phyloP scores from a whole-genome alignment of 2,329 filamentous ascomycete genomes.

The Pseudocercospora fuligena region DNA sequence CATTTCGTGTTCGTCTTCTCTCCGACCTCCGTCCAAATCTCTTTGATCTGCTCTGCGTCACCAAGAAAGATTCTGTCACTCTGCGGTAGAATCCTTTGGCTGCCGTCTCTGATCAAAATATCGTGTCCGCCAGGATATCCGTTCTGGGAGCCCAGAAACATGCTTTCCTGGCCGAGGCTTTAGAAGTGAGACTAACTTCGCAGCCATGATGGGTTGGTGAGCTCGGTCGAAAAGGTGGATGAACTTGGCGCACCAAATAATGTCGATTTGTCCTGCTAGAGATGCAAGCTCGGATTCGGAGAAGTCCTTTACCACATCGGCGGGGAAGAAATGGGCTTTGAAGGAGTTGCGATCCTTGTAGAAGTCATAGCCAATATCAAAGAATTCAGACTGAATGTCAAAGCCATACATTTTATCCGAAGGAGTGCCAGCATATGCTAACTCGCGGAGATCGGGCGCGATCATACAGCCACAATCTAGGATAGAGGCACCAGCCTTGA shows the following conservation, averaged over 20 bases:
- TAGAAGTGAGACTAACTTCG: slow-evolving; percentile 16
- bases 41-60: slow-evolving; percentile 11
- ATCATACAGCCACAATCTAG: slow-evolving; percentile 26
- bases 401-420: slow-evolving; percentile 24
- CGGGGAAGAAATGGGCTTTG: slow-evolving; percentile 19
- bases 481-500: slow-evolving; percentile 20
- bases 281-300: slow-evolving; percentile 8
- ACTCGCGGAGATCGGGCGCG: slow-evolving; percentile 20
- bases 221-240: slow-evolving; percentile 21
- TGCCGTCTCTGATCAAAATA: slow-evolving; percentile 7
- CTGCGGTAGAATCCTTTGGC: neutral
- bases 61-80: slow-evolving; percentile 15
- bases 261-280: slow-evolving; percentile 20
- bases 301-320: slow-evolving; percentile 15
- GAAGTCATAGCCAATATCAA: slow-evolving; percentile 23
- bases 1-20: slow-evolving; percentile 19
- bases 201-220: slow-evolving; percentile 14
- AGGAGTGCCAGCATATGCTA: slow-evolving; percentile 22
- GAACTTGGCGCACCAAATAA: slow-evolving; percentile 24
- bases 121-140: slow-evolving; percentile 14
- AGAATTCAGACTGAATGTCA: slow-evolving; percentile 21
- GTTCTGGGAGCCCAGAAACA: slow-evolving; percentile 25
- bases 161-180: slow-evolving; percentile 15
- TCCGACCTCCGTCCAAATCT: slow-evolving; percentile 23
- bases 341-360: slow-evolving; percentile 16